Evolutionary conservation across 306 rosid genomes (phyloP), one percentile per base, ranked within the genome.

Genomic region (Prunus salicina): DNA sequence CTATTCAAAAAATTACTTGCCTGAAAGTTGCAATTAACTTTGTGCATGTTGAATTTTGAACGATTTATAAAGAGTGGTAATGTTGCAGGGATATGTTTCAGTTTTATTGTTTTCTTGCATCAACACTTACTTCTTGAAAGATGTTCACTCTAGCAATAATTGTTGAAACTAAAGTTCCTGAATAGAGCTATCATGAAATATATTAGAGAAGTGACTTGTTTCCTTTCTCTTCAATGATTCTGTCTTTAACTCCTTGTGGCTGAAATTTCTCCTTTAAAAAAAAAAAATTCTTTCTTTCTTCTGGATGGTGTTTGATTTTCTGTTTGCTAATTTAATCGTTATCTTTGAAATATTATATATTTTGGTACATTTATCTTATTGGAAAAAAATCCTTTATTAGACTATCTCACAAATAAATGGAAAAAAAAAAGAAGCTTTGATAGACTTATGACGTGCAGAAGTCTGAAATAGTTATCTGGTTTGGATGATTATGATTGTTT

Each of bases 251-350:
- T 25, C 64, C 61, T 73, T 64, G 73, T 70, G 69, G 45, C 70
- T 14, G 25, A 53, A 15, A 20, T 77, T 74, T 58, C 13, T 73
- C 52, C 34, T n/a, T 73, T 64, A 58, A 45, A 70, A 53, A 76
- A 12, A 12, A 12, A 46, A 60, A 18, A 22, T 8, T 18, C 12
- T 12, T 41, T 64, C 12, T 12, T 20, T 58, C 60, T 43, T 8
- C 5, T 30, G 15, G 38, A 64, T 62, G 52, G 41, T 32, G 25
- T 60, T 76, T 45, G 10, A 61, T 47, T 50, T 69, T 27, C 13
- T 15, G 25, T 30, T 30, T 69, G 11, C 46, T 34, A 28, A 12
- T 38, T 8, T 14, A 8, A 45, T 64, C 22, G 16, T 68, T 78
- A 25, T 47, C 12, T 24, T 64, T 55, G 57, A 66, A 20, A 43